Conservation (phyloP, 768 basidiomycete species). For the Pleurotus sapidus region DNA sequence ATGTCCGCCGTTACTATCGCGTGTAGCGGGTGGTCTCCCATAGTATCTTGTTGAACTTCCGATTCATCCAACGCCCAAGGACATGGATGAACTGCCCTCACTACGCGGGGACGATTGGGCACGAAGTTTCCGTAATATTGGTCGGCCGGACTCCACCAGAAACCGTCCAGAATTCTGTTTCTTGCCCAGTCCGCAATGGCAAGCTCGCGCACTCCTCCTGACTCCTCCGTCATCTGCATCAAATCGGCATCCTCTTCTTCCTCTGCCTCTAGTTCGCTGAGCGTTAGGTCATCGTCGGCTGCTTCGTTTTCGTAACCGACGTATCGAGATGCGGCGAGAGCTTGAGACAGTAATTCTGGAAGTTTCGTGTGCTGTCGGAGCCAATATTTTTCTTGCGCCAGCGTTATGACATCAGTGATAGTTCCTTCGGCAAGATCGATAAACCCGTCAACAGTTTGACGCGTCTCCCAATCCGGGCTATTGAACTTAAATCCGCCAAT, state of each 20-base stretch:
- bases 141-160: slow-evolving; percentile 76
- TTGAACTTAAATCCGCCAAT: slow-evolving; percentile 43
- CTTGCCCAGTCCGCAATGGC: slow-evolving; percentile 75
- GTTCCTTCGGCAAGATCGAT: slow-evolving; percentile 71
- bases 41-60: slow-evolving; percentile 21
- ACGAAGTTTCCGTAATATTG: slow-evolving; percentile 49
- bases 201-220: slow-evolving; percentile 41
- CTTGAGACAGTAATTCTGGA: slow-evolving; percentile 63
- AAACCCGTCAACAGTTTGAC: slow-evolving; percentile 67
- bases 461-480: slow-evolving; percentile 61
- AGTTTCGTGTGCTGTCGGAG: slow-evolving; percentile 62
- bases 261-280: slow-evolving; percentile 29
- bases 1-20: slow-evolving; percentile 46
- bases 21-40: slow-evolving; percentile 40
- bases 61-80: slow-evolving; percentile 52
- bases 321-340: slow-evolving; percentile 47
- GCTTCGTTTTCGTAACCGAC: slow-evolving; percentile 17
- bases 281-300: slow-evolving; percentile 24
- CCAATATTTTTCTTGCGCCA: slow-evolving; percentile 74
- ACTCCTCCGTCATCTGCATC: slow-evolving; percentile 37
- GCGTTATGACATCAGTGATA: slow-evolving; percentile 53
- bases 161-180: slow-evolving; percentile 67
- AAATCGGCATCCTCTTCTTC: slow-evolving; percentile 43
- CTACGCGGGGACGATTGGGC: slow-evolving; percentile 34
- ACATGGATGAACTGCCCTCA: slow-evolving; percentile 51